Conservation (phyloP, 306 rosid species). For the Vigna unguiculata region DNA sequence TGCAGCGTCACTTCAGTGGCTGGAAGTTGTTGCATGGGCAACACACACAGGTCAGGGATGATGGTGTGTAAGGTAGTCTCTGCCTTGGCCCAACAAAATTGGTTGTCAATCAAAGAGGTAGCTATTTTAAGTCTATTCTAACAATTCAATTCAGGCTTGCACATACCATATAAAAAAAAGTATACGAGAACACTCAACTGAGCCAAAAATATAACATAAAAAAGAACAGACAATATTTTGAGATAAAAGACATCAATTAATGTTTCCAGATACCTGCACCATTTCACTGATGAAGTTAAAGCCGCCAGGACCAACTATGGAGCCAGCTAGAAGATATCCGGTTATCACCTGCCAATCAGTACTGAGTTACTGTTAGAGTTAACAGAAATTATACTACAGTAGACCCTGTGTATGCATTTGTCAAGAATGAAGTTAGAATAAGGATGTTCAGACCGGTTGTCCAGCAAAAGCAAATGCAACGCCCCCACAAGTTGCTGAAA, state of each 20-base stretch:
- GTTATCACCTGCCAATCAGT: conserved; percentile 76
- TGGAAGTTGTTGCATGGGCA: too few relatives aligned
- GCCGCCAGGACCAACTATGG: conserved; percentile 96
- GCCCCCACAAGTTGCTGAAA: conserved; percentile 98
- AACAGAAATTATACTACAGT: conserved; percentile 25
- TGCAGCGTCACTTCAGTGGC: too few relatives aligned
- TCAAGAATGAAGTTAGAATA: conserved; percentile 41
- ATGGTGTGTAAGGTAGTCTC: too few relatives aligned
- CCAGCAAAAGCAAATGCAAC: conserved; percentile 98
- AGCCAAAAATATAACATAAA: conserved; percentile 18
- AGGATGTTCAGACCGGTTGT: conserved; percentile 82
- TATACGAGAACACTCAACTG: conserved; percentile 10
- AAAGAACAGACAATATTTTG: neutral
- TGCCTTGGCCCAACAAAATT: too few relatives aligned
- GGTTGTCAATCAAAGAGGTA: too few relatives aligned
- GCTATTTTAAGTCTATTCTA: too few relatives aligned
- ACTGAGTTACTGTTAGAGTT: conserved; percentile 32
- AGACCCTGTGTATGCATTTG: conserved; percentile 27
- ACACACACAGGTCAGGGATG: too few relatives aligned
- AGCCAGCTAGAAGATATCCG: conserved; percentile 96
- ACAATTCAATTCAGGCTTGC: conserved; percentile 29
- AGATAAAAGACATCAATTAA: conserved; percentile 25
- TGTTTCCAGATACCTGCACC: conserved; percentile 82
- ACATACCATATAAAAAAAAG: conserved; percentile 21
- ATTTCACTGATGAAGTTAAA: conserved; percentile 95